Conservation (phyloP, 371 early-diverging fungal species). For the Batrachochytrium dendrobatidis region DNA sequence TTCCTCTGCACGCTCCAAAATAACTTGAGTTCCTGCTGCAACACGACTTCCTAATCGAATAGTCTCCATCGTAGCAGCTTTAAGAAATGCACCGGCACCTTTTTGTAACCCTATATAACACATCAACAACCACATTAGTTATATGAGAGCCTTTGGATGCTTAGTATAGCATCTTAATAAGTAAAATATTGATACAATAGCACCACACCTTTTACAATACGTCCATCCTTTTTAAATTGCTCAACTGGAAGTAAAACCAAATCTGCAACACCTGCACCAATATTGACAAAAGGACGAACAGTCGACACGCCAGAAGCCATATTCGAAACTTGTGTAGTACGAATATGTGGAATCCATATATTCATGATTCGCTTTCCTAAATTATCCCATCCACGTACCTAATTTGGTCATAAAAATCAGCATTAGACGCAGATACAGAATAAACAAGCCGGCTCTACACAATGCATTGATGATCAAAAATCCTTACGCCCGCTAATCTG, state of each 20-base stretch:
- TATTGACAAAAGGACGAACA: constrained; percentile 78
- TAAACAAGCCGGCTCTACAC: neutral
- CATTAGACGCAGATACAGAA: neutral
- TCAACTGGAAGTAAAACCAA: constrained; percentile 85
- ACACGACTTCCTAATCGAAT: constrained; percentile 79
- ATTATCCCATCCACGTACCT: constrained; percentile 53
- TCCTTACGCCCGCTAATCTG: constrained; percentile 61
- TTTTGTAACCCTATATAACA: constrained; percentile 65
- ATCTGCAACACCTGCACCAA: constrained; percentile 89
- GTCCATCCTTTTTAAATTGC: constrained; percentile 88
- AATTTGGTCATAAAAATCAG: neutral
- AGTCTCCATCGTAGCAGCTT: constrained; percentile 83
- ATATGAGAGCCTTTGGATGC: too few species aligned
- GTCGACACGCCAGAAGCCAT: constrained; percentile 89
- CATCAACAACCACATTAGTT: constrained; percentile 5
- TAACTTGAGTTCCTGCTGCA: constrained; percentile 82
- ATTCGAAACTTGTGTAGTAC: constrained; percentile 76
- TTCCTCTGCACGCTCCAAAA: constrained; percentile 87
- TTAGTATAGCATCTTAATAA: constrained; percentile 4
- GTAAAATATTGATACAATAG: too few species aligned
- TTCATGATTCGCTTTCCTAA: constrained; percentile 55
- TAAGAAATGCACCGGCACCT: constrained; percentile 82
- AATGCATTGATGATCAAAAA: neutral
- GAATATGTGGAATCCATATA: constrained; percentile 86
- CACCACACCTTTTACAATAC: constrained; percentile 79